Base-by-base conservation (phyloP, 768 basidiomycete species). In the Daedaleopsis sinensis region DNA sequence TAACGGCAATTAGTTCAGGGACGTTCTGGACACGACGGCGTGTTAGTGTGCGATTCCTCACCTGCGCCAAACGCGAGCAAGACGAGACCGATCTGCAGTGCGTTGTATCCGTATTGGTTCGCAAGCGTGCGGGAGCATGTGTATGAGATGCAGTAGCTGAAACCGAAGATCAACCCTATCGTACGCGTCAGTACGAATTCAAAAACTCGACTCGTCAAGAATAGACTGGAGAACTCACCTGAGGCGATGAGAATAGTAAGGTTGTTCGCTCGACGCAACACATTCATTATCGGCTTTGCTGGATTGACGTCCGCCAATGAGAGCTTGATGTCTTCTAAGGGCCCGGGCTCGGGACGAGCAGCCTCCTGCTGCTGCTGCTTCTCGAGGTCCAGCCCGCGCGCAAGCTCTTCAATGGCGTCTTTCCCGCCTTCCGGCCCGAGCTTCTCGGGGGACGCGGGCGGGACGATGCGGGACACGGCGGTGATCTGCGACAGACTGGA, bases 301-400 rank as follows among this genome's bases (percentile, higher is more conserved):
- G 91, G 91, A 69, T 91, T 93, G 19, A 94, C 78, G 65, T 94
- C 91, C 59, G 71, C 80, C 5, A 93, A 64, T 8, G 87, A 82
- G 37, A 91, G 73, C 62, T 78, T 84, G 49, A 90, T 69, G 24
- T 67, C 66, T 11, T 62, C 24, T 27, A 64, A 19, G 0, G 60
- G 54, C n/a, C 23, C 55, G 2, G 54, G 42, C 2, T 47, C 36
- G 13, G 47, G 42, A 11, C 23, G 8, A 1, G 5, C 12, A n/a
- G 8, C 13, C n/a, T 10, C n/a, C n/a, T 65, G 70, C 68, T 74
- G 59, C 42, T 62, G 24, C 74, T 76, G 52, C 47, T 64, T 57
- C 32, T 55, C 48, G n/a, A 68, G 57, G 48, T 57, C 62, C 42
- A 58, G 43, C 57, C 62, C 58, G 59, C 65, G 55, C 9, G 27